Conservation (phyloP, 768 basidiomycete genomes). For the Lepiota subincarnata region DNA sequence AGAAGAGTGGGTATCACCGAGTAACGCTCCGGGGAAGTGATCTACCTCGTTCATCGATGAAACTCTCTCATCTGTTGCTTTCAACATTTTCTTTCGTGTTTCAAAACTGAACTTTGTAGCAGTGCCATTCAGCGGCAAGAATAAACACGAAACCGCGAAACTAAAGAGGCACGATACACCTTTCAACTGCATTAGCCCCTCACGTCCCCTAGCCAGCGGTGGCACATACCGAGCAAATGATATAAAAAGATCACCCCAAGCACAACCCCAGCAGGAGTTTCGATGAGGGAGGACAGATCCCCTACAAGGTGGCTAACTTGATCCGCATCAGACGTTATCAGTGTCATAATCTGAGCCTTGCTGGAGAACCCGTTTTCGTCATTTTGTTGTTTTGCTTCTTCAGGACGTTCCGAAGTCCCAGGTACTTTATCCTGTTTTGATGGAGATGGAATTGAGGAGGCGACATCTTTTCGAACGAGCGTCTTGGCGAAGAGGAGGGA, state of each 20-base stretch:
- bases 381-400: constrained; percentile 17
- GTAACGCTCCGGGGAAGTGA: neutral
- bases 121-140: constrained; percentile 76
- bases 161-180: constrained; percentile 74
- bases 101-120: constrained; percentile 74
- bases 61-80: constrained; percentile 86
- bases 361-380: constrained; percentile 61
- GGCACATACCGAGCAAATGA: constrained; percentile 57
- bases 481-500: constrained; percentile 87
- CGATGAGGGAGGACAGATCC: constrained; percentile 76
- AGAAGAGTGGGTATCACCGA: neutral
- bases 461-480: constrained; percentile 79
- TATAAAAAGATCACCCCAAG: constrained; percentile 78
- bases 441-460: constrained; percentile 45
- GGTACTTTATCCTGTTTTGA: constrained; percentile 17
- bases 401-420: constrained; percentile 11
- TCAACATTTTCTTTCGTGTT: constrained; percentile 84
- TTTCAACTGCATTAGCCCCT: constrained; percentile 13
- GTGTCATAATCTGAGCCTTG: constrained; percentile 85
- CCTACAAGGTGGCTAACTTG: constrained; percentile 81
- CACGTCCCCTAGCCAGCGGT: neutral
- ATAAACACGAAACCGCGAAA: constrained; percentile 67
- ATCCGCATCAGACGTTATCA: constrained; percentile 94
- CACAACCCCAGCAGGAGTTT: constrained; percentile 73
- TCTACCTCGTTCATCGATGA: constrained; percentile 79